A percentile compares a stretch with the other conserved stretches of the same genome.
These are phyloP conservation scores for Azolla pinnata DNA, from an alignment of 75 land plant species.

Conservation along the genomic window DNA sequence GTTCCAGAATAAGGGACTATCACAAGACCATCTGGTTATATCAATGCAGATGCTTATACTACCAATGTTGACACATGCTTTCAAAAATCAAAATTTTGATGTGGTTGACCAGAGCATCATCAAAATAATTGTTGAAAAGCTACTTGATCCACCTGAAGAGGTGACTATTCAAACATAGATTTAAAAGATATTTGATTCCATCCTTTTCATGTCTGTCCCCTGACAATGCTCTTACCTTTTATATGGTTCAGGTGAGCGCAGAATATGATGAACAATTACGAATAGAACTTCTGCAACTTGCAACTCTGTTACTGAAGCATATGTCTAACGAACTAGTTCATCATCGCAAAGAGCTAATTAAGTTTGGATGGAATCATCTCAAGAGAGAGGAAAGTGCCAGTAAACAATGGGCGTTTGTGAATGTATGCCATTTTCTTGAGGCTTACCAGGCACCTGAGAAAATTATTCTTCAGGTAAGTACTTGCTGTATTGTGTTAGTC, in stretches of 20 bases:
- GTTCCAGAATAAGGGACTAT: conserved; percentile 72
- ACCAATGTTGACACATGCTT: conserved; percentile 93
- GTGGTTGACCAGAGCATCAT: conserved; percentile 77
- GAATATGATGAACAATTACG: conserved; percentile 97
- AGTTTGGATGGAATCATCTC: conserved; percentile 99
- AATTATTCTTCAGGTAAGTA: conserved; percentile 98
- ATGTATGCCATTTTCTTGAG: conserved; percentile 98
- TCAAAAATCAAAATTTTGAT: conserved; percentile 93
- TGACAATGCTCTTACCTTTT: too few species aligned
- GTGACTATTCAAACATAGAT: conserved; percentile 16
- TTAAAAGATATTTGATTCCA: too few species aligned
- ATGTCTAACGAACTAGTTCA: conserved; percentile 82
- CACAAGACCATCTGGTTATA: conserved; percentile 84
- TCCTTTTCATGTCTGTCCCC: too few species aligned
- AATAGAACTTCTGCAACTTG: conserved; percentile 90
- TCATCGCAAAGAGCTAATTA: conserved; percentile 95
- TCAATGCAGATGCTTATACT: conserved; percentile 98
- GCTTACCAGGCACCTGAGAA: conserved; percentile 99
- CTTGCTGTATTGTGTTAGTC: neutral
- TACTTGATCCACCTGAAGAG: conserved; percentile 99
- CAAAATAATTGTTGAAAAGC: conserved; percentile 91
- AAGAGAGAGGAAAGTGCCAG: conserved; percentile 99
- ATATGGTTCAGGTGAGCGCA: conserved; percentile 57
- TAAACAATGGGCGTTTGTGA: conserved; percentile 99
- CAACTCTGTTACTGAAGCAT: conserved; percentile 90